Percentiles rank a stretch among this genome's conserved stretches.
Conservation (phyloP, 129 eudicot species). For the Pulicaria dysenterica region DNA sequence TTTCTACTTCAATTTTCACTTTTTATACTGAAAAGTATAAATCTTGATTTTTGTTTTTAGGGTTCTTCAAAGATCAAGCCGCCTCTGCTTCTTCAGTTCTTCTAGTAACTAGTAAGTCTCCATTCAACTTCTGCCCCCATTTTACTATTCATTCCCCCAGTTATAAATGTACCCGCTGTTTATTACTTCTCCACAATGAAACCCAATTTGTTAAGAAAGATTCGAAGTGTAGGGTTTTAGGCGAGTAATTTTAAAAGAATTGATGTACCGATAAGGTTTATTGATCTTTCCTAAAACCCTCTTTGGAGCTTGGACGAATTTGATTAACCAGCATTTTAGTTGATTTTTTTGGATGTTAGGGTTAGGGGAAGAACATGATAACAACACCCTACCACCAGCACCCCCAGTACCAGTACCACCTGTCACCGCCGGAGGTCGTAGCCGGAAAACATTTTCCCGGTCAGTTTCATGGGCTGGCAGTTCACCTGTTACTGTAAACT, state of each 20-base stretch:
- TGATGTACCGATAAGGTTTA: not conserved
- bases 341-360: not conserved
- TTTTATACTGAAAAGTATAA: too few relatives aligned
- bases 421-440: not conserved
- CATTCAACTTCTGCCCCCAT: constrained; percentile 5
- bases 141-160: not conserved
- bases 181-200: not conserved
- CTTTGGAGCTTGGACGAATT: not conserved
- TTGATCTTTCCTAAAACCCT: too few relatives aligned
- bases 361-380: not conserved
- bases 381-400: not conserved
- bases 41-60: not conserved
- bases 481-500: not conserved
- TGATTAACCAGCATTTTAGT: not conserved
- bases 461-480: not conserved
- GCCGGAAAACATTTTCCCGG: not conserved
- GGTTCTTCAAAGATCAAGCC: not conserved
- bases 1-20: too few relatives aligned
- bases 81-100: not conserved
- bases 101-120: not conserved
- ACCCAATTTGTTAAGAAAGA: not conserved
- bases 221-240: not conserved
- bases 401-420: not conserved
- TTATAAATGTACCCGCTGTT: not conserved
- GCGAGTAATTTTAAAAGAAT: not conserved